Evolutionary conservation across 768 basidiomycete species (phyloP).

Genomic region (Trametes cingulata): DNA sequence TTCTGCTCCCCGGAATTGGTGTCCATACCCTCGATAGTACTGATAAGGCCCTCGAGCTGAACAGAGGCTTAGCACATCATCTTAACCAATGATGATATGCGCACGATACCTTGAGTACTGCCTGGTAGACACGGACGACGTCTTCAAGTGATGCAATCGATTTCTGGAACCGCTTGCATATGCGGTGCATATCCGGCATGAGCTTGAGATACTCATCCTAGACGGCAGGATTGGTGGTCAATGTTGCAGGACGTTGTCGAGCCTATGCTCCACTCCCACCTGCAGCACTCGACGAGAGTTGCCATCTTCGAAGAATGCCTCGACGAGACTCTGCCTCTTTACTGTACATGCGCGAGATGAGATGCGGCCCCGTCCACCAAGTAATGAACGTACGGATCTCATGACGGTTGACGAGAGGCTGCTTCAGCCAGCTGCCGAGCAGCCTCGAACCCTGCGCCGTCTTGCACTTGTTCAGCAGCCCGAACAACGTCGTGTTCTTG

Average conservation of each 20-base stretch:
- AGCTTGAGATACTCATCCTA: conserved; percentile 86
- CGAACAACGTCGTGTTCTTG: conserved; percentile 85
- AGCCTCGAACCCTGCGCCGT: conserved; percentile 91
- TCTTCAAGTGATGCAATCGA: conserved; percentile 86
- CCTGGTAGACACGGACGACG: conserved; percentile 94
- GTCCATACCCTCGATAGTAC: conserved; percentile 54
- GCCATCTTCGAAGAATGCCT: conserved; percentile 80
- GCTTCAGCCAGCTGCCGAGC: conserved; percentile 91
- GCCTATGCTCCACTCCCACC: conserved; percentile 41
- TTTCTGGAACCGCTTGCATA: conserved; percentile 90
- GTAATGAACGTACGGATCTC: conserved; percentile 83
- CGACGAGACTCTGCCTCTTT: conserved; percentile 85
- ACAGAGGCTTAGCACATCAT: neutral
- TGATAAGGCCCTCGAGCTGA: conserved; percentile 77
- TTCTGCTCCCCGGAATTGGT: conserved; percentile 48
- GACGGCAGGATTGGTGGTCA: neutral
- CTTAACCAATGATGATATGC: neutral
- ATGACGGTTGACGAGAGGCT: conserved; percentile 91
- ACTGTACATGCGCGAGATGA: conserved; percentile 47
- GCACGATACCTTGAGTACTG: conserved; percentile 78
- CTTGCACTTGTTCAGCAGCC: conserved; percentile 92
- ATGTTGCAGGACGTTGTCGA: neutral
- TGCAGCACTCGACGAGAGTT: conserved; percentile 71
- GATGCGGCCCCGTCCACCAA: no score
- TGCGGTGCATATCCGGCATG: conserved; percentile 92